Base-by-base conservation (phyloP, 306 rosid genomes). In the Vigna nakashimae region DNA sequence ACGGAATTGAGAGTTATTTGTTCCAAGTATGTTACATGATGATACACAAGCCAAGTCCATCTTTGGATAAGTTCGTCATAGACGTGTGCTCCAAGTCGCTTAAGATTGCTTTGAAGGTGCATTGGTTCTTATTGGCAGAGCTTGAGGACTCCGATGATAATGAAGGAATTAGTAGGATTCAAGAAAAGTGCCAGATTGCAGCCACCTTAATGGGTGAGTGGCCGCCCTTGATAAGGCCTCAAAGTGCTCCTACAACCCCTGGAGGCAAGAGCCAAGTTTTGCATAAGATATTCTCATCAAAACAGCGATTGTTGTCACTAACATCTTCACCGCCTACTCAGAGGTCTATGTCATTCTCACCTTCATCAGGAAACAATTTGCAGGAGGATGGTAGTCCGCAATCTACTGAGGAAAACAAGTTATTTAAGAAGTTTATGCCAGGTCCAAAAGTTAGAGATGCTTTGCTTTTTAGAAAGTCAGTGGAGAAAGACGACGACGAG, bases 11-110 rank as follows among this genome's bases (percentile, higher is more conserved):
- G 90, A 84, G 99, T 86, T 95, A 95, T 78, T 81, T 95, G 88
- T 95, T 95, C 82, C 99, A 95, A 84, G 89, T 95, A 79, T 95
- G 99, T 83, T 95, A 92, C 85, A 88, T 95, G 97, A 89, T 91
- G 91, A 88, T 95, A 70, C 94, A 95, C 69, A 92, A 95, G 83
- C 99, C 98, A 0, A 95, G 98, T 75, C 99, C 98, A 0, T 92
- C 98, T 20, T 79, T 95, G 87, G 99, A 95, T 82, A 95, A 95
- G 79, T 95, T 95, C 82, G 99, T 95, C 10, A 95, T 95, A 49
- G 99, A 95, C 65, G 84, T 90, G 68, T 92, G 99, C 81, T 88
- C 93, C 12, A 92, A 91, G 87, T 92, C 99, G 2, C 92, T 90
- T 63, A 89, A 92, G 90, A 95, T 95, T 67, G 97, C 99, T 62